phyloP scores from a whole-genome alignment of 441 rosid genomes.

The Mallotus japonicus region DNA sequence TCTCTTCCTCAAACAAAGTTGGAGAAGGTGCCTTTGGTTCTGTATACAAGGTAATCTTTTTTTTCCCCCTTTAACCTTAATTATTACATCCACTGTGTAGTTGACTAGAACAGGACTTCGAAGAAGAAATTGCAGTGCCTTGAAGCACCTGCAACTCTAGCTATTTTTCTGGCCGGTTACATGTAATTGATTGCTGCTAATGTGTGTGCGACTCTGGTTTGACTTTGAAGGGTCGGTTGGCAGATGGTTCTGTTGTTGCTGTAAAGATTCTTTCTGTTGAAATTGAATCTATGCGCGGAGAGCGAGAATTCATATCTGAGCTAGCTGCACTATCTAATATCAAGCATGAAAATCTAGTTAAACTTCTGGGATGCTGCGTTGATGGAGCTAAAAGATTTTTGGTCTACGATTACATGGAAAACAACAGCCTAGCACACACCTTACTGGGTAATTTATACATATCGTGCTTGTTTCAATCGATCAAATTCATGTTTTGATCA shows the following conservation, averaged over 20 bases:
- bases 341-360: constrained; percentile 55
- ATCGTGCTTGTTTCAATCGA: too few species aligned
- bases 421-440: constrained; percentile 46
- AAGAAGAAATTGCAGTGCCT: too few species aligned
- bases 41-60: constrained; percentile 57
- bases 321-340: constrained; percentile 45
- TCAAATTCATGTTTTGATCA: background rate
- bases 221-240: constrained; percentile 44
- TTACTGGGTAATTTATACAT: constrained; percentile 38
- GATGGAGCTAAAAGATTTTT: constrained; percentile 49
- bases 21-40: constrained; percentile 80
- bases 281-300: constrained; percentile 58
- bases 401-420: constrained; percentile 63
- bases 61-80: too few species aligned
- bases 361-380: constrained; percentile 56
- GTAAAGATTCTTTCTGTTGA: constrained; percentile 55
- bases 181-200: background rate
- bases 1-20: constrained; percentile 55
- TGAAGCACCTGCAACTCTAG: too few species aligned
- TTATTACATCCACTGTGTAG: too few species aligned
- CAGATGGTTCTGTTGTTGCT: constrained; percentile 44
- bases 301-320: constrained; percentile 63
- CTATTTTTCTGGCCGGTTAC: too few species aligned
- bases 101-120: too few species aligned
- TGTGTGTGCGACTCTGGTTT: constrained; percentile 4